phyloP scores from a whole-genome alignment of 2,329 filamentous ascomycete genomes.

The Epichloe brachyelytri region DNA sequence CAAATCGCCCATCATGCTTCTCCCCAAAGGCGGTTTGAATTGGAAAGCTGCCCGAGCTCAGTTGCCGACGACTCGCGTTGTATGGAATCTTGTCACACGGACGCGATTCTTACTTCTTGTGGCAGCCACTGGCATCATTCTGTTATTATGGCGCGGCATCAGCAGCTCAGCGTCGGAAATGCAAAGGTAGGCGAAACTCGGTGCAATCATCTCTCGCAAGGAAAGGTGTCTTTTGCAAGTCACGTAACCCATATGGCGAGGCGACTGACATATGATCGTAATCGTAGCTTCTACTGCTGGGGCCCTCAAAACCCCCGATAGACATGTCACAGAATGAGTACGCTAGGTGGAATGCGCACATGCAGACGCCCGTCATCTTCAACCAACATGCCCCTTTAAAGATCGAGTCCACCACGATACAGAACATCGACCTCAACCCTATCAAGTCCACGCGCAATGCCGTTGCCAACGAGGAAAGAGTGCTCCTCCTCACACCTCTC shows the following conservation, averaged over 20 bases:
- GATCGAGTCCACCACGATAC: constrained; percentile 69
- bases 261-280: constrained; percentile 8
- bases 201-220: not conserved
- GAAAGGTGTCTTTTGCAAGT: not conserved
- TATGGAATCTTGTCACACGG: constrained; percentile 58
- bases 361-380: constrained; percentile 88
- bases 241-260: not conserved
- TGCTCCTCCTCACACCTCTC: constrained; percentile 85
- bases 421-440: constrained; percentile 71
- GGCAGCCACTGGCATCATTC: constrained; percentile 53
- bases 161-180: constrained; percentile 71
- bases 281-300: constrained; percentile 84
- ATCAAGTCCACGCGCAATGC: constrained; percentile 73
- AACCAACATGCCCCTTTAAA: constrained; percentile 86
- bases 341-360: constrained; percentile 74
- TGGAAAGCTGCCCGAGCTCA: constrained; percentile 83
- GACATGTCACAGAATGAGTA: constrained; percentile 89
- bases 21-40: constrained; percentile 77
- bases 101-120: constrained; percentile 67
- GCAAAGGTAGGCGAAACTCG: constrained; percentile 56
- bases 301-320: constrained; percentile 89
- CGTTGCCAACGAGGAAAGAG: constrained; percentile 65
- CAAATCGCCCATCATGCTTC: constrained; percentile 54
- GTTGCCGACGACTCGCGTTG: constrained; percentile 62
- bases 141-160: constrained; percentile 83